A percentile compares a stretch with the other conserved stretches of the same genome.
phyloP scores from a whole-genome alignment of 345 rosid genomes.

The Boechera retrofracta region DNA sequence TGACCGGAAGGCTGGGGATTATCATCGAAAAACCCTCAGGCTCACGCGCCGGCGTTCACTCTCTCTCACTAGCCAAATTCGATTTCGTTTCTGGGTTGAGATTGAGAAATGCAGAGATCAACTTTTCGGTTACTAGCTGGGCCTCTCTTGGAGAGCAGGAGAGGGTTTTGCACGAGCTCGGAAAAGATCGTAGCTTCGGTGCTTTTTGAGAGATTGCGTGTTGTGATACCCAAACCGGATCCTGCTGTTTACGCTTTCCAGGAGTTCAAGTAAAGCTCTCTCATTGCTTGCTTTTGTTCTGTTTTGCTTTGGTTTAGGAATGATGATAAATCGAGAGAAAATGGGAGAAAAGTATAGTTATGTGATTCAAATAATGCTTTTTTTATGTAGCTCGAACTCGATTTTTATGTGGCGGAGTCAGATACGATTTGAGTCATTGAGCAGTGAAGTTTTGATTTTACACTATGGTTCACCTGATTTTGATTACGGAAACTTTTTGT shows the following conservation, averaged over 20 bases:
- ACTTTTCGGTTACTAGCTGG: constrained; percentile 47
- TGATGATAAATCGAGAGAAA: constrained; percentile 17
- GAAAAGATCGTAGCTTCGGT: constrained; percentile 90
- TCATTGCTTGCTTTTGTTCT: constrained; percentile 9
- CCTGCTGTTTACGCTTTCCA: constrained; percentile 86
- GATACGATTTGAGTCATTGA: background rate
- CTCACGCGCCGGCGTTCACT: constrained; percentile 34
- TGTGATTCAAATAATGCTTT: background rate
- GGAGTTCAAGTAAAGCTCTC: constrained; percentile 83
- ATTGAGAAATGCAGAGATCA: constrained; percentile 56
- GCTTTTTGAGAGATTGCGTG: constrained; percentile 89
- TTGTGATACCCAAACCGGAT: constrained; percentile 88
- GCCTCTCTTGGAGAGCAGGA: constrained; percentile 40
- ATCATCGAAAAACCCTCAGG: constrained; percentile 30
- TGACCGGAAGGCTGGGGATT: background rate
- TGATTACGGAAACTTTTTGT: background rate
- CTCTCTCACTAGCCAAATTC: background rate
- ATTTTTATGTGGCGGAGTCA: background rate
- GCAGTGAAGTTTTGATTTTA: background rate
- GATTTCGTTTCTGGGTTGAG: constrained; percentile 18
- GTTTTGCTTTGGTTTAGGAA: background rate
- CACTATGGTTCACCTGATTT: background rate
- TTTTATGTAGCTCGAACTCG: background rate
- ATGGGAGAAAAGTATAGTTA: background rate
- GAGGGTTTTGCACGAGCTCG: constrained; percentile 69